Base-by-base conservation (phyloP, 2,329 filamentous ascomycete genomes). In the Colletotrichum australisinense region DNA sequence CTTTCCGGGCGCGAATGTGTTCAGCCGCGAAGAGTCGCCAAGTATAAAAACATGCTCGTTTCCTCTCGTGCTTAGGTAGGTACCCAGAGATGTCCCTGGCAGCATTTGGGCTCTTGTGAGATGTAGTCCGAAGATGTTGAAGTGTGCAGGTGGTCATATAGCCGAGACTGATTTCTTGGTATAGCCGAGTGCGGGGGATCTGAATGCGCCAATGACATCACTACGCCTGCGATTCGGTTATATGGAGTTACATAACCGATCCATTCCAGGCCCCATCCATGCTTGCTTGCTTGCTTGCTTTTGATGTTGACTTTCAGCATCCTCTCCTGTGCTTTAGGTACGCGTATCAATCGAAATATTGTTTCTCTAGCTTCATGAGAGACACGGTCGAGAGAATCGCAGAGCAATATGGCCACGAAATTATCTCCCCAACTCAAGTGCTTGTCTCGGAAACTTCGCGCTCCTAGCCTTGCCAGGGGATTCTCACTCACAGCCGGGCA, bases 201-300 rank as follows among this genome's bases (percentile, higher is more conserved):
- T 42, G 6, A 12, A 24, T 62, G 38, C 63, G 52, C 30, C 30
- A 57, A 28, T 65, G 52, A 65, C 63, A 65, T 65, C 63, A 65
- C 52, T 19, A 32, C 16, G 6, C 12, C 22, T 26, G 52, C n/a
- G 0, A 11, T 53, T 62, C 56, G 56, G 65, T 35, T 67, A 55
- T 22, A 67, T 62, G 2, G 19, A 30, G 14, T 4, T 22, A 53
- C 38, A 53, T 67, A 62, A 42, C 56, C 65, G 42, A 62, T 8
- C 3, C 52, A 24, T 5, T n/a, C 26, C 7, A 14, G 22, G 26
- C 22, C 19, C 19, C 42, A 49, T 49, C 42, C 42, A 22, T 49
- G 16, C 42, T 49, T n/a, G 42, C 19, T n/a, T 7, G 42, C 19
- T n/a, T 7, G 30, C 30, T 32, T 32, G 30, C 30, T 4, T n/a